phyloP scores from a whole-genome alignment of 352 stramenopile genomes.

The Globisporangium uncinulatum region DNA sequence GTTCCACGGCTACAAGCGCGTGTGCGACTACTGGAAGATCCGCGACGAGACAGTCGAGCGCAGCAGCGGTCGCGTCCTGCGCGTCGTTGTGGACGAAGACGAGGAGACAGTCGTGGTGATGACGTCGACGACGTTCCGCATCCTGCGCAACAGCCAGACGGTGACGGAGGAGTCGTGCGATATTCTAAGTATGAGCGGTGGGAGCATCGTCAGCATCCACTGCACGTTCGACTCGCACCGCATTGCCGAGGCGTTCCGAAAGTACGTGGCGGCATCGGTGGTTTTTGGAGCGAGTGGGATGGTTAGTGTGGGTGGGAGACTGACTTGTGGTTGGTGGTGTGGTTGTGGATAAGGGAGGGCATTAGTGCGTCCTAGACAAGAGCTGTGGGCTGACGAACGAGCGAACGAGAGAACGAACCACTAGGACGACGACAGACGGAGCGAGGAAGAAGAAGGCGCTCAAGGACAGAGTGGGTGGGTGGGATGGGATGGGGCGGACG shows the following conservation, averaged over 20 bases:
- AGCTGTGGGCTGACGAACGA: neutral
- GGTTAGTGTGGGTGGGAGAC: conserved; percentile 5
- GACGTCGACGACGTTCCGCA: conserved; percentile 83
- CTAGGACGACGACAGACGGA: neutral
- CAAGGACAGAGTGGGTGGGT: neutral
- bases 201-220: conserved; percentile 78
- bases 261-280: conserved; percentile 36
- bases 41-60: conserved; percentile 83
- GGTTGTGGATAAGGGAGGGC: conserved; percentile 37
- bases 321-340: neutral
- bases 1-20: conserved; percentile 83
- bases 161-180: conserved; percentile 86
- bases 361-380: conserved; percentile 62
- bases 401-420: no score
- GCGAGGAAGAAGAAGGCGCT: neutral
- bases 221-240: conserved; percentile 86
- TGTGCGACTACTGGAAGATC: conserved; percentile 87
- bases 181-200: conserved; percentile 70
- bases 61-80: conserved; percentile 73
- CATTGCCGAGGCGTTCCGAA: conserved; percentile 78
- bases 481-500: no score
- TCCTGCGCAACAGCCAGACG: conserved; percentile 82
- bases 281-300: neutral
- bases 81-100: conserved; percentile 80
- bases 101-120: conserved; percentile 85